These are phyloP conservation scores for Delphinella strobiligena DNA, from an alignment of 2,329 filamentous ascomycete species.

Conservation along the genomic window DNA sequence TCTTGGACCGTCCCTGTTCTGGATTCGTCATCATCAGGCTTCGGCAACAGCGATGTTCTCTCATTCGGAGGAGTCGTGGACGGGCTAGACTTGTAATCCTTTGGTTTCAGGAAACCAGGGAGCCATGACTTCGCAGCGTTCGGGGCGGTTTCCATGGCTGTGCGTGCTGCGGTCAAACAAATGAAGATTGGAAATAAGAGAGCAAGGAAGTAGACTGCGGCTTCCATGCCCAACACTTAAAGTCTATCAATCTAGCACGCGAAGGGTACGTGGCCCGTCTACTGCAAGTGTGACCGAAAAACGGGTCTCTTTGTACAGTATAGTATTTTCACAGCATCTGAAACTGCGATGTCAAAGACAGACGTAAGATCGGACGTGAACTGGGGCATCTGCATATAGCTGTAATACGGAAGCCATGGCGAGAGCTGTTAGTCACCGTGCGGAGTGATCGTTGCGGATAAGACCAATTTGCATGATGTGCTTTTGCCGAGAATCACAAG, in stretches of 20 bases:
- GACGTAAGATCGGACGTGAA: no score
- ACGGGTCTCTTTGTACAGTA: no score
- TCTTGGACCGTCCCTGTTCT: slow-evolving; percentile 23
- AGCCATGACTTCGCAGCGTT: slow-evolving; percentile 18
- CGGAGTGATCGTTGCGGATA: no score
- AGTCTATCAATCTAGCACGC: no score
- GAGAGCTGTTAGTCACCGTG: not conserved
- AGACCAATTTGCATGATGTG: not conserved
- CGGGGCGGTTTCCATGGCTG: slow-evolving; percentile 16
- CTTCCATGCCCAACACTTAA: not conserved
- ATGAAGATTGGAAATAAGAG: slow-evolving; percentile 5
- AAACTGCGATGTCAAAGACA: not conserved
- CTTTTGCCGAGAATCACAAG: no score
- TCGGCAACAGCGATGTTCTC: slow-evolving; percentile 30
- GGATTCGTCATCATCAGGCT: slow-evolving; percentile 22
- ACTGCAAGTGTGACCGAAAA: not conserved
- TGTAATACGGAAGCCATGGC: no score
- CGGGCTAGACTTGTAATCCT: slow-evolving; percentile 1
- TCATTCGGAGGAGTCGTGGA: slow-evolving; percentile 25
- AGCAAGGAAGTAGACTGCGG: slow-evolving; percentile 3
- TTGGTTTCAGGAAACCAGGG: slow-evolving; percentile 11
- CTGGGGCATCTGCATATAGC: no score
- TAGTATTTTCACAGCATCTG: not conserved
- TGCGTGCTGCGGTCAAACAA: not conserved
- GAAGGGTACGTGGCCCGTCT: no score